Evolutionary conservation across 192 early-diverging fungal genomes (phyloP).

Genomic region (Entomortierella lignicola): DNA sequence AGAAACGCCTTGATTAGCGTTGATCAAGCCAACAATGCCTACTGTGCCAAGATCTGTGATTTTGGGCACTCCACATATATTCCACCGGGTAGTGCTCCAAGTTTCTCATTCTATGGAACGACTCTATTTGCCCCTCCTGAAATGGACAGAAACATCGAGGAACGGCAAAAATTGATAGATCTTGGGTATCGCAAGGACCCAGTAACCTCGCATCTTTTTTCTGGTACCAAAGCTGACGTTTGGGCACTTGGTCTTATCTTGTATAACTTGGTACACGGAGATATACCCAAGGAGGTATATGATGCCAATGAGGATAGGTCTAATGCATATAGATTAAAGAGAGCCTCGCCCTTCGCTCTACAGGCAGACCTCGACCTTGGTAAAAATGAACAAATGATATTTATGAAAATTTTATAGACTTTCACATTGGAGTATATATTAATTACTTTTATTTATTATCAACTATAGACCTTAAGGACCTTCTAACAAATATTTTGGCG

Average conservation of each 20-base stretch:
- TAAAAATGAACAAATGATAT: too few relatives aligned
- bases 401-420: too few relatives aligned
- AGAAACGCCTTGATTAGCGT: conserved; percentile 34
- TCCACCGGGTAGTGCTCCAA: conserved; percentile 6
- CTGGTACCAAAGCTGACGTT: conserved; percentile 38
- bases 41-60: conserved; percentile 33
- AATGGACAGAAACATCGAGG: conserved; percentile 31
- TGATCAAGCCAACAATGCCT: conserved; percentile 10
- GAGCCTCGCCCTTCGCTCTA: conserved; percentile 26
- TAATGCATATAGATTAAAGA: conserved; percentile 21
- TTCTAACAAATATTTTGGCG: conserved; percentile 37
- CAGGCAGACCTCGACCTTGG: conserved; percentile 26
- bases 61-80: conserved; percentile 39
- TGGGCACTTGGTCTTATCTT: conserved; percentile 30
- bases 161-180: conserved; percentile 13
- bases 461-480: conserved; percentile 29
- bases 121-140: conserved; percentile 34
- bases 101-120: conserved; percentile 34
- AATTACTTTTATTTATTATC: not conserved
- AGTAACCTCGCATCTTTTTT: conserved; percentile 18
- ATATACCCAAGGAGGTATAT: conserved; percentile 35
- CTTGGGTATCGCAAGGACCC: conserved; percentile 3
- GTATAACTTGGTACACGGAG: conserved; percentile 38
- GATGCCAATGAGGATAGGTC: conserved; percentile 20
- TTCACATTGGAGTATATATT: not conserved